Base-by-base conservation (phyloP, 495 filamentous ascomycete genomes). In the Penicillium turbatum region DNA sequence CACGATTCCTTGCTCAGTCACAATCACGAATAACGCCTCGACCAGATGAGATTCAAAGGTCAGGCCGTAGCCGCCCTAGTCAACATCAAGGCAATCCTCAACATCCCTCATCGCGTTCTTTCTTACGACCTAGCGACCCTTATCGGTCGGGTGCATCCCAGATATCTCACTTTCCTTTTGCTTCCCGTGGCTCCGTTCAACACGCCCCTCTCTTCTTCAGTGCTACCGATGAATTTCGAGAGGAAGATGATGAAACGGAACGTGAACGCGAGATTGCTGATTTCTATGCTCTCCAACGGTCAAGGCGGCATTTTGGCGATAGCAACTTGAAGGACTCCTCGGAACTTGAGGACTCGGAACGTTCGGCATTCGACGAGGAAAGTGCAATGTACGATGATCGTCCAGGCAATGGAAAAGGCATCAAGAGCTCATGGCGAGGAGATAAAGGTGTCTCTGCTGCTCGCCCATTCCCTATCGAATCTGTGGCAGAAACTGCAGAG, bases 1-100 rank as follows among this genome's bases (percentile, higher is more conserved):
- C 95, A 48, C 87, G 86, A 46, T 98, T 98, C 68, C 85, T 98
- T 56, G 91, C 93, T 44, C 93, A 98, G 81, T 97, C 93, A 48
- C 92, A 97, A 74, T 95, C 93, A 31, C 85, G 90, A 46, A 72
- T 90, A 81, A 79, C 72, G 76, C 86, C 68, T 70, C 83, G 84
- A 57, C 77, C 80, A 19, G 86, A 88, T 43, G 81, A 78, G 55
- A 51, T 67, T 68, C 74, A 76, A 44, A 64, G 74, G 58, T 77
- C 75, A 52, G 77, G 74, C 30, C 66, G 74, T 60, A 77, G 78
- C 47, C 72, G 76, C 30, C 72, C 69, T 32, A 72, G 64, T 51
- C 66, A 54, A 29, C 70, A 60, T 46, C 69, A 72, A 53, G 72
- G 62, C 57, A 75, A 60, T 43, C 73, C 72, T 32, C 74, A 80